Percentiles rank a stretch among this genome's conserved stretches.
Evolutionary conservation across 495 filamentous ascomycete species (phyloP).

Genomic region (Daldinia loculata): DNA sequence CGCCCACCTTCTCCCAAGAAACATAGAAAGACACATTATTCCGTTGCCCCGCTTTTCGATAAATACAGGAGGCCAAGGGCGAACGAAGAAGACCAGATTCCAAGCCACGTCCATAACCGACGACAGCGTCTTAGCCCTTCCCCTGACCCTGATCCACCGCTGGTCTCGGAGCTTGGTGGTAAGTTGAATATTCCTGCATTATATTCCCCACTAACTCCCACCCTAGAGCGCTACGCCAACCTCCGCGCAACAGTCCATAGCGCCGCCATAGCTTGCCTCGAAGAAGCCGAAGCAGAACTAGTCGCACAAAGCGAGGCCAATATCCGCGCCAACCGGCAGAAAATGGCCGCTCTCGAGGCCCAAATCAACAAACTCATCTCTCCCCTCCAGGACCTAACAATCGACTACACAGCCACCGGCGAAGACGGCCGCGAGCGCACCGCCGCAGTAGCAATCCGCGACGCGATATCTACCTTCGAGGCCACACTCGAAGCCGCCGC

Average conservation of each 20-base stretch:
- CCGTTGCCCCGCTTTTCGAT: slow-evolving; percentile 32
- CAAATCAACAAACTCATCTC: slow-evolving; percentile 12
- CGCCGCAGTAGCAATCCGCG: slow-evolving; percentile 13
- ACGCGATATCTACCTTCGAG: slow-evolving; percentile 23
- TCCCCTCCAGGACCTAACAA: slow-evolving; percentile 13
- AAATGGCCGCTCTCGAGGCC: background rate
- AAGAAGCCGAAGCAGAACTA: slow-evolving; percentile 15
- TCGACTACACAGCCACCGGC: slow-evolving; percentile 31
- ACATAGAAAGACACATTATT: slow-evolving; percentile 21
- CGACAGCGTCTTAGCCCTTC: slow-evolving; percentile 24
- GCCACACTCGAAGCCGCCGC: slow-evolving; percentile 1
- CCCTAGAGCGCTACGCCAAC: slow-evolving; percentile 20
- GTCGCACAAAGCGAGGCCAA: background rate
- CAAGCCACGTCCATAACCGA: slow-evolving; percentile 1
- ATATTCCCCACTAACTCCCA: slow-evolving; percentile 1
- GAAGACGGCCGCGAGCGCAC: slow-evolving; percentile 29
- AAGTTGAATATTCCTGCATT: background rate
- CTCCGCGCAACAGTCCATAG: slow-evolving; percentile 30
- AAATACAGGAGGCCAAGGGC: slow-evolving; percentile 21
- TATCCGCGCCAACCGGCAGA: slow-evolving; percentile 14
- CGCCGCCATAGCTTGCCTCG: slow-evolving; percentile 10
- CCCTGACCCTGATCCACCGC: slow-evolving; percentile 25
- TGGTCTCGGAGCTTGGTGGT: slow-evolving; percentile 31
- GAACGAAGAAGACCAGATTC: slow-evolving; percentile 8
- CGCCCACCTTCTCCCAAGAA: slow-evolving; percentile 28